phyloP scores from a whole-genome alignment of 306 rosid genomes.

The Trifolium subterraneum region DNA sequence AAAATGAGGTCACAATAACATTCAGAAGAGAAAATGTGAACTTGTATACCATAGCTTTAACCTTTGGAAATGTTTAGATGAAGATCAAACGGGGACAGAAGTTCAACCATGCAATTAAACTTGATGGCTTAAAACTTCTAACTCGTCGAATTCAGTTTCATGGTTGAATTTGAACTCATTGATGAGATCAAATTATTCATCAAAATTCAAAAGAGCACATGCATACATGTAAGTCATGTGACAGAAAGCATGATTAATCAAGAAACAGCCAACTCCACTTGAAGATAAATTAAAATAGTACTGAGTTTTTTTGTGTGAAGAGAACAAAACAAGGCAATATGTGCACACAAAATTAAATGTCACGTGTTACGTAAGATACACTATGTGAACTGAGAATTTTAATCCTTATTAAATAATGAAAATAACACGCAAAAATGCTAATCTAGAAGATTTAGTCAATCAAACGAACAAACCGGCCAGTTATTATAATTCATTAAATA shows the following conservation, averaged over 20 bases:
- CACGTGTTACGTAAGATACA: slow-evolving; percentile 1
- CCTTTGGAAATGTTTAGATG: slow-evolving; percentile 7
- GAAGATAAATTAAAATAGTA: slow-evolving; percentile 18
- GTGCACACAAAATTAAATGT: slow-evolving; percentile 22
- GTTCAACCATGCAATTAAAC: neutral
- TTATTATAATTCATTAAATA: neutral
- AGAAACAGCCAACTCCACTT: slow-evolving; percentile 11
- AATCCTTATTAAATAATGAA: slow-evolving; percentile 15
- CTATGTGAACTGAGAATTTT: neutral
- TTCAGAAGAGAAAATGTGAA: neutral
- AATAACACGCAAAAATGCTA: slow-evolving; percentile 34
- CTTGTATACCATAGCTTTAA: slow-evolving; percentile 1
- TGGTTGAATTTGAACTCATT: too few relatives aligned
- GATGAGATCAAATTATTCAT: slow-evolving; percentile 24
- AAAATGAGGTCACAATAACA: neutral
- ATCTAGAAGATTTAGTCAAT: slow-evolving; percentile 1
- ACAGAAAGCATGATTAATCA: slow-evolving; percentile 1
- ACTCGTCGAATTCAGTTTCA: too few relatives aligned
- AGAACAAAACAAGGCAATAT: slow-evolving; percentile 32
- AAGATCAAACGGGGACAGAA: neutral
- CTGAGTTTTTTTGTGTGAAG: slow-evolving; percentile 2
- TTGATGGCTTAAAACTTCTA: slow-evolving; percentile 9
- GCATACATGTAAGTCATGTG: slow-evolving; percentile 33
- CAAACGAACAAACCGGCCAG: slow-evolving; percentile 13
- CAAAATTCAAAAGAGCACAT: slow-evolving; percentile 32